phyloP scores from a whole-genome alignment of 75 land plant genomes.

The Azolla pinnata region DNA sequence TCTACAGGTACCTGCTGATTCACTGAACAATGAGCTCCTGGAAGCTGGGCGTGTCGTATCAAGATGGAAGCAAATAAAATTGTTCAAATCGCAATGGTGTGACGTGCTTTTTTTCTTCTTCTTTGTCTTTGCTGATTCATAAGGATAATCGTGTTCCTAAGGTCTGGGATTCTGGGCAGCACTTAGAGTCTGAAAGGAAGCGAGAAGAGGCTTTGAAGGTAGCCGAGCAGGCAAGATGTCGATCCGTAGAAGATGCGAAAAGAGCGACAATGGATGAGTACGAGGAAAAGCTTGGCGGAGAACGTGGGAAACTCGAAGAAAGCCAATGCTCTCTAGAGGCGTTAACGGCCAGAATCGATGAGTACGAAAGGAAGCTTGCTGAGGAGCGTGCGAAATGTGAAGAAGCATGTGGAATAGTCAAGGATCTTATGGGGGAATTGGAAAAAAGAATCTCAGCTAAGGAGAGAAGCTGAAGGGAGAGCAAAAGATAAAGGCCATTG shows the following conservation, averaged over 20 bases:
- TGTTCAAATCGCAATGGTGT: too few relatives aligned
- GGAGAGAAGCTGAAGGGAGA: constrained; percentile 28
- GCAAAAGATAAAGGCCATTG: constrained; percentile 29
- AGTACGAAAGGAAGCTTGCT: background rate
- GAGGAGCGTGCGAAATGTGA: background rate
- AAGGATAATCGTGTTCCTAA: background rate
- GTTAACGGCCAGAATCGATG: background rate
- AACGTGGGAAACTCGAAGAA: background rate
- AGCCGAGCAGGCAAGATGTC: background rate
- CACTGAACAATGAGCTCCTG: too few relatives aligned
- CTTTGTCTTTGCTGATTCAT: too few relatives aligned
- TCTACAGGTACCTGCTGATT: too few relatives aligned
- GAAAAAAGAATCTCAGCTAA: constrained; percentile 23
- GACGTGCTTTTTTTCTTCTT: too few relatives aligned
- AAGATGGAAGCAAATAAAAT: too few relatives aligned
- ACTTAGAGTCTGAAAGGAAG: background rate
- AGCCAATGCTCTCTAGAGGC: background rate
- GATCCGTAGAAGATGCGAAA: background rate
- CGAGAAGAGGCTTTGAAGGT: background rate
- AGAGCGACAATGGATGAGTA: too few relatives aligned
- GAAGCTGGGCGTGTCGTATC: too few relatives aligned
- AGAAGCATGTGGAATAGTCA: background rate
- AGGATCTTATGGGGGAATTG: background rate
- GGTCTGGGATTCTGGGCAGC: background rate
- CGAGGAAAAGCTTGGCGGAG: background rate